These are phyloP conservation scores for Coniochaeta sp. DNA, from an alignment of 2,329 filamentous ascomycete species.

Conservation along the genomic window DNA sequence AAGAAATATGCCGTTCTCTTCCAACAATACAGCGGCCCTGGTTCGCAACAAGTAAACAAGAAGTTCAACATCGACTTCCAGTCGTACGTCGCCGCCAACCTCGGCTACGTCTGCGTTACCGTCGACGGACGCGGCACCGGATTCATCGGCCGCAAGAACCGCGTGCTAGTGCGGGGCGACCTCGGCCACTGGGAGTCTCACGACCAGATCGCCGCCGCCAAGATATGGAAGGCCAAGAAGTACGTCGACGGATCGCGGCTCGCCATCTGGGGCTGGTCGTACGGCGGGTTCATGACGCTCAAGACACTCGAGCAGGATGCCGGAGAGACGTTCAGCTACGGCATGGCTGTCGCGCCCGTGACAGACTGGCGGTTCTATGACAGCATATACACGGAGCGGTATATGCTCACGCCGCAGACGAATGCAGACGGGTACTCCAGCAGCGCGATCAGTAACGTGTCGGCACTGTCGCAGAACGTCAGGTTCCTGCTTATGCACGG, in stretches of 20 bases:
- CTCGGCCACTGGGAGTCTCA: constrained; percentile 78
- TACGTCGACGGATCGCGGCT: constrained; percentile 80
- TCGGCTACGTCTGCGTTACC: constrained; percentile 92
- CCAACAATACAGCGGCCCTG: constrained; percentile 87
- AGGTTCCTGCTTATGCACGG: constrained; percentile 96
- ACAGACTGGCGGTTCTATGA: constrained; percentile 97
- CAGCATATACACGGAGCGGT: constrained; percentile 88
- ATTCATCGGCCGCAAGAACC: constrained; percentile 75
- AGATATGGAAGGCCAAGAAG: constrained; percentile 69
- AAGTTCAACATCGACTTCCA: constrained; percentile 83
- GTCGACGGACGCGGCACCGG: constrained; percentile 92
- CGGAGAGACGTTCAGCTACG: constrained; percentile 86
- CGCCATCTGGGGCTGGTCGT: constrained; percentile 98
- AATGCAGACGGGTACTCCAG: constrained; percentile 72
- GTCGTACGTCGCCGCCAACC: constrained; percentile 71
- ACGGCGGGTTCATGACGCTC: constrained; percentile 88
- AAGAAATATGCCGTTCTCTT: constrained; percentile 93
- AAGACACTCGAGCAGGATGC: constrained; percentile 91
- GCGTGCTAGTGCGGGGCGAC: constrained; percentile 74
- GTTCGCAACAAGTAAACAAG: constrained; percentile 82
- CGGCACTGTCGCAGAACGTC: constrained; percentile 65
- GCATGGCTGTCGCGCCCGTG: constrained; percentile 97
- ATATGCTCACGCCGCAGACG: constrained; percentile 89
- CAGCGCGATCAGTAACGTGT: constrained; percentile 66
- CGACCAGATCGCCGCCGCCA: constrained; percentile 87